Percentiles rank a stretch among this genome's conserved stretches.
phyloP scores from a whole-genome alignment of 306 rosid genomes.

The Astragalus membranaceus region DNA sequence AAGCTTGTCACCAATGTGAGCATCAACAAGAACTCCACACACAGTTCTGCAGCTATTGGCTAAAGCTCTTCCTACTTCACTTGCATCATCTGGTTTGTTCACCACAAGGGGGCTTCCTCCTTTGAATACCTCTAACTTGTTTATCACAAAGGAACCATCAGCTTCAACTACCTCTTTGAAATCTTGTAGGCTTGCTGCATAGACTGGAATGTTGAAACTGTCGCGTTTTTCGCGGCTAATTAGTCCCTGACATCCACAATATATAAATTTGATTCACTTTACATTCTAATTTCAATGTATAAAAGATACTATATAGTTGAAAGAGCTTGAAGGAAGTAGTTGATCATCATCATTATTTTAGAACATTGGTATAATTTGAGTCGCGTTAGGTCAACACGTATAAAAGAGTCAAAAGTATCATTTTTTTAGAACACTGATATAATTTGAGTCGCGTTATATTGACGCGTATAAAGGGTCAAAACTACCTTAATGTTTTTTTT shows the following conservation, averaged over 20 bases:
- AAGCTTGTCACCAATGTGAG: conserved; percentile 79
- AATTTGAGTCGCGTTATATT: too few species aligned
- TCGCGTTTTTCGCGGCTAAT: conserved; percentile 65
- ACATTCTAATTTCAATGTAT: not conserved
- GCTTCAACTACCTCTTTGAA: conserved; percentile 86
- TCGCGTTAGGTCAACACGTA: too few species aligned
- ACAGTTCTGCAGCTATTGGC: conserved; percentile 78
- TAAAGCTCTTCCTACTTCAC: conserved; percentile 72
- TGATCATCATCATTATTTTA: too few species aligned
- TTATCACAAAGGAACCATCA: conserved; percentile 60
- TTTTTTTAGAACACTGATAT: too few species aligned
- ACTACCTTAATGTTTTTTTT: too few species aligned
- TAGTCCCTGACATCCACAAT: conserved; percentile 42
- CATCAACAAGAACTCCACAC: conserved; percentile 80
- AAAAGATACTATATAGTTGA: too few species aligned
- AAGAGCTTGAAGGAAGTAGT: too few species aligned
- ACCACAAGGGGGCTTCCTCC: conserved; percentile 97
- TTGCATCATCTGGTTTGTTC: conserved; percentile 54
- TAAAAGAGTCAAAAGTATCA: too few species aligned
- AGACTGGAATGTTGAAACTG: conserved; percentile 81
- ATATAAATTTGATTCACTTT: not conserved
- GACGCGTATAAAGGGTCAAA: too few species aligned
- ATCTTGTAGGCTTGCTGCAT: conserved; percentile 86
- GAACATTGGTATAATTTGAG: too few species aligned
- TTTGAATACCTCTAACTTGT: conserved; percentile 84